These are phyloP conservation scores for Metarhizium anisopliae DNA, from an alignment of 2,329 filamentous ascomycete genomes.

Conservation along the genomic window DNA sequence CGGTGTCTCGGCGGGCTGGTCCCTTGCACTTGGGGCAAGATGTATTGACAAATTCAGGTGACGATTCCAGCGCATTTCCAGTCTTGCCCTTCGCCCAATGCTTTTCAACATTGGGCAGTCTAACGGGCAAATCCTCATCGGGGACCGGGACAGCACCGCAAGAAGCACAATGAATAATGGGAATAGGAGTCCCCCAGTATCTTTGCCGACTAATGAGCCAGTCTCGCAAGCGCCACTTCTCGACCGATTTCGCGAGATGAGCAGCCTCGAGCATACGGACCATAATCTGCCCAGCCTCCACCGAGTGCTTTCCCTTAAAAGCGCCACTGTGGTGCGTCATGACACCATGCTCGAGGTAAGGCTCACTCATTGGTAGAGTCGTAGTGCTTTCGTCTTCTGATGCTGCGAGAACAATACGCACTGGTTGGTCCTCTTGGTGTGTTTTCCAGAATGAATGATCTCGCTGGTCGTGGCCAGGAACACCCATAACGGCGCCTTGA, in stretches of 20 bases:
- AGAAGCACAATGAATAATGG: slow-evolving; percentile 69
- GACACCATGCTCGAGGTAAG: slow-evolving; percentile 57
- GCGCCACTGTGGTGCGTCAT: slow-evolving; percentile 58
- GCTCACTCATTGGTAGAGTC: slow-evolving; percentile 38
- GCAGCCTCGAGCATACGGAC: slow-evolving; percentile 46
- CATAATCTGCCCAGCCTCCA: slow-evolving; percentile 52
- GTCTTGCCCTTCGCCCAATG: slow-evolving; percentile 60
- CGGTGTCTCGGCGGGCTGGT: slow-evolving; percentile 71
- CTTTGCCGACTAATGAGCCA: slow-evolving; percentile 90
- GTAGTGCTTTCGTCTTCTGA: slow-evolving; percentile 39
- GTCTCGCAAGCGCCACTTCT: slow-evolving; percentile 75
- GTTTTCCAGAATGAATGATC: slow-evolving; percentile 75
- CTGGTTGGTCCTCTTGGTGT: slow-evolving; percentile 51
- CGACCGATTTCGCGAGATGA: slow-evolving; percentile 49
- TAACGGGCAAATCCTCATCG: slow-evolving; percentile 64
- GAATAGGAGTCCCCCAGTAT: slow-evolving; percentile 88
- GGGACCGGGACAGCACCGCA: slow-evolving; percentile 78
- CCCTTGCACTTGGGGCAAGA: slow-evolving; percentile 65
- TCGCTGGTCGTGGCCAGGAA: slow-evolving; percentile 73
- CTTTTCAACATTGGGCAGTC: slow-evolving; percentile 58
- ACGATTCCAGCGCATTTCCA: slow-evolving; percentile 69
- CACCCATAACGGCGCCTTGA: slow-evolving; percentile 84
- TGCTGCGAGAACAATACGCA: slow-evolving; percentile 53
- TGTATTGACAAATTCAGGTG: slow-evolving; percentile 65
- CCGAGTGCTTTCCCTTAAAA: slow-evolving; percentile 55